Evolutionary conservation across 2,329 filamentous ascomycete species (phyloP).

Genomic region (Xylariaceae sp.): DNA sequence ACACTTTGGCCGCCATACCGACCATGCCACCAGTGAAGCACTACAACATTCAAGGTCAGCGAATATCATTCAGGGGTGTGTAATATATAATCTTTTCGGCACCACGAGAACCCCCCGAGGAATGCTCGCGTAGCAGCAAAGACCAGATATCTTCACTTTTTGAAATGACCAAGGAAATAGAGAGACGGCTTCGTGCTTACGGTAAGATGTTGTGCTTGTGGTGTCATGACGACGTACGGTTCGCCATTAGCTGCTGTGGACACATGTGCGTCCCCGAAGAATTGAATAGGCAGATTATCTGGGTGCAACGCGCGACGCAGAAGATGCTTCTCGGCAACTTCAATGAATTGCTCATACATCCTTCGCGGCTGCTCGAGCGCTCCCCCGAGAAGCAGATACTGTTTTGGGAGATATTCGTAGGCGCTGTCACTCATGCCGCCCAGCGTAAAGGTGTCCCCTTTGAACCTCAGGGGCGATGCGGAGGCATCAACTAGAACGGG

Average conservation of each 20-base stretch:
- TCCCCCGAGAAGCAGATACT: constrained; percentile 63
- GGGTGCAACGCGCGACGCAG: constrained; percentile 42
- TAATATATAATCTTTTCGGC: not conserved
- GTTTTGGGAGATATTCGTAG: constrained; percentile 62
- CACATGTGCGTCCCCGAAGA: constrained; percentile 44
- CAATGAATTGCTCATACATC: constrained; percentile 44
- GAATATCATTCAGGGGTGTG: not conserved
- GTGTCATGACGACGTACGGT: constrained; percentile 26
- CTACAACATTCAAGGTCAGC: not conserved
- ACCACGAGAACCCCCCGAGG: not conserved
- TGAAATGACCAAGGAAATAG: not conserved
- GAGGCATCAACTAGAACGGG: constrained; percentile 47
- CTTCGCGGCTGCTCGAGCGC: constrained; percentile 44
- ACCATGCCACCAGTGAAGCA: constrained; percentile 65
- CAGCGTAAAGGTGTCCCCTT: constrained; percentile 49
- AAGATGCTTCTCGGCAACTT: constrained; percentile 41
- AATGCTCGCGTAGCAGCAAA: not conserved
- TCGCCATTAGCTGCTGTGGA: constrained; percentile 24
- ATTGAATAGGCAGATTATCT: constrained; percentile 39
- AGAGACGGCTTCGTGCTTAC: not conserved
- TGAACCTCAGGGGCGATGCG: constrained; percentile 52
- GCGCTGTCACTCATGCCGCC: constrained; percentile 54
- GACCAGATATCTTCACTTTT: not conserved
- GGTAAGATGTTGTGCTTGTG: constrained; percentile 49
- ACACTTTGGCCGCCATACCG: constrained; percentile 55